These are phyloP conservation scores for Calonectria montana DNA, from an alignment of 2,329 filamentous ascomycete species.

Conservation along the genomic window DNA sequence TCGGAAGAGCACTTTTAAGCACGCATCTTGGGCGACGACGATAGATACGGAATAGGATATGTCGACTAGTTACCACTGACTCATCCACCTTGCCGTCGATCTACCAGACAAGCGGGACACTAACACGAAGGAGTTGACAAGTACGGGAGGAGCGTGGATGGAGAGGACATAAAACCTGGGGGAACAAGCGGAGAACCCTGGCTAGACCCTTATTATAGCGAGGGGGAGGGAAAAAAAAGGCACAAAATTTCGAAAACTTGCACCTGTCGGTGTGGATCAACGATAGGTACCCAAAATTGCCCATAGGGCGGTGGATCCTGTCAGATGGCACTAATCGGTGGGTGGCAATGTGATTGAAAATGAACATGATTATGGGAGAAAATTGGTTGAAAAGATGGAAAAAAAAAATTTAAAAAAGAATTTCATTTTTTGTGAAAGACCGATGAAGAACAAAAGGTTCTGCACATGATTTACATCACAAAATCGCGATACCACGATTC, in stretches of 20 bases:
- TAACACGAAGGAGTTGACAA: neutral
- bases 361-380: neutral
- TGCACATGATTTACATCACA: neutral
- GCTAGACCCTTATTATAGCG: neutral
- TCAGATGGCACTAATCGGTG: constrained; percentile 8
- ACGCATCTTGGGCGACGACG: constrained; percentile 18
- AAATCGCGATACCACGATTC: neutral
- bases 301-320: neutral
- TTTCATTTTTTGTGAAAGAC: no score
- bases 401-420: neutral
- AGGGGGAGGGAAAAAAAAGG: neutral
- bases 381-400: no score
- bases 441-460: neutral
- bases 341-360: neutral
- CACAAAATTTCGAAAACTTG: neutral
- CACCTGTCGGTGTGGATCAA: constrained; percentile 15
- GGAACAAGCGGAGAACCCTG: constrained; percentile 15
- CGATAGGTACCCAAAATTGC: neutral
- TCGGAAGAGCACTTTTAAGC: constrained; percentile 21
- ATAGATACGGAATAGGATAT: neutral
- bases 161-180: constrained; percentile 14
- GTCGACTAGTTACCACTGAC: neutral
- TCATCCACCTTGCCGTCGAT: neutral
- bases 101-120: constrained; percentile 10
- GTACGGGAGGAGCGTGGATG: constrained; percentile 1